Base-by-base conservation (phyloP, 192 early-diverging fungal genomes). In the Backusella luteola region DNA sequence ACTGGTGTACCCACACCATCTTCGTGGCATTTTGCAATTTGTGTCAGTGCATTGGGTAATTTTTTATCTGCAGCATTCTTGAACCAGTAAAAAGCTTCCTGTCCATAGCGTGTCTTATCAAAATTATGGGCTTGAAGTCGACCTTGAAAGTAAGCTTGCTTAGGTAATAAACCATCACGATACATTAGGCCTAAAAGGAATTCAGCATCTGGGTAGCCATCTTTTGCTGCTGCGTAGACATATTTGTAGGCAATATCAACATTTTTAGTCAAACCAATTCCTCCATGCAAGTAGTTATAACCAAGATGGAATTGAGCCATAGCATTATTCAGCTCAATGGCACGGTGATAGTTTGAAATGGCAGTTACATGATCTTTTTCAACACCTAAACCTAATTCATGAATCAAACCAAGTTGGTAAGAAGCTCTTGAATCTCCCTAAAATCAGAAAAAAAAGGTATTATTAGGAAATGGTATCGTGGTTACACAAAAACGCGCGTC, bases 51-150 rank as follows among this genome's bases (percentile, higher is more conserved):
- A 39, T 41, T 42, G 2, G 71, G 26, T 44, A 81, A 69, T 29
- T 80, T 80, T 38, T 78, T 70, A 29, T 74, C 63, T n/a, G 79
- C 84, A 21, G 85, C 76, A 32, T 78, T 77, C 26, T 74, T 76
- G 72, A 81, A 86, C 81, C 81, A 86, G 17, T 53, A 38, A 66
- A 82, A 66, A 1, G 83, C 83, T 14, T 42, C 44, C 5, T 68
- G 67, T 19, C 74, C 38, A 12, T 81, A 63, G n/a, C 21, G 56
- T 29, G 63, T 46, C 74, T 74, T 38, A 29, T 63, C 23, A 63
- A 26, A 63, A 63, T 63, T 23, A 63, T 63, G 56, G 23, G 21
- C 26, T 29, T 63, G 56, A 63, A 63, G 56, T 63, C 23, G 21
- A 26, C 56, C 23, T 63, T 63, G 56, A 12, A 63, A 21, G 38